Conservation (phyloP, 805 yeast genomes). For the Candida mattraensis region DNA sequence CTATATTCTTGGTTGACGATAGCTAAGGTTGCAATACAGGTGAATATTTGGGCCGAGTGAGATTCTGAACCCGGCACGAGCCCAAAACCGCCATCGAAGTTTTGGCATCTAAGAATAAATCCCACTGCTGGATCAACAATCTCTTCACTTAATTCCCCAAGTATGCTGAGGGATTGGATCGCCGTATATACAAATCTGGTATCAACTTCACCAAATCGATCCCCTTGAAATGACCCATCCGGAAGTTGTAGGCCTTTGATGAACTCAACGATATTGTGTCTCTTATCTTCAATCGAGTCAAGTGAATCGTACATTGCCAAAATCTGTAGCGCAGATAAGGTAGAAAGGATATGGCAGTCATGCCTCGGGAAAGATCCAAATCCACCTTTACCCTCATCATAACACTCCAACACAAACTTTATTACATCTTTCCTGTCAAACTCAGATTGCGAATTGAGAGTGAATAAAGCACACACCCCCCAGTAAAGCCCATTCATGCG, state of each 20-base stretch:
- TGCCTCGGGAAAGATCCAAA: constrained; percentile 89
- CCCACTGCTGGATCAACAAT: constrained; percentile 57
- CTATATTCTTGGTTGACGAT: constrained; percentile 58
- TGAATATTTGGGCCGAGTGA: constrained; percentile 90
- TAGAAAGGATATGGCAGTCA: constrained; percentile 83
- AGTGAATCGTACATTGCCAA: constrained; percentile 64
- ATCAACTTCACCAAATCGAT: constrained; percentile 87
- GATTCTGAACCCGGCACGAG: constrained; percentile 92
- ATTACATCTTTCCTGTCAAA: constrained; percentile 64
- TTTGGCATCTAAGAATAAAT: constrained; percentile 69
- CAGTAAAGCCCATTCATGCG: constrained; percentile 92
- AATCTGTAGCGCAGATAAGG: constrained; percentile 85
- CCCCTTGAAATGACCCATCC: constrained; percentile 86
- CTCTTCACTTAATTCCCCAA: constrained; percentile 55
- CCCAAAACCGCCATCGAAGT: constrained; percentile 97
- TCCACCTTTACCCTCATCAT: constrained; percentile 61
- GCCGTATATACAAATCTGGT: constrained; percentile 88
- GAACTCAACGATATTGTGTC: constrained; percentile 38
- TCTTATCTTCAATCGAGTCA: constrained; percentile 34
- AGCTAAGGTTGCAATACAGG: constrained; percentile 79
- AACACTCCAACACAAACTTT: constrained; percentile 69
- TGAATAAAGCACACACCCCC: constrained; percentile 80
- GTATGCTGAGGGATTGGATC: constrained; percentile 65
- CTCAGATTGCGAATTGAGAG: constrained; percentile 54
- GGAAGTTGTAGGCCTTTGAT: constrained; percentile 46